These are phyloP conservation scores for Xylaria arbuscula DNA, from an alignment of 2,329 filamentous ascomycete genomes.

Conservation along the genomic window DNA sequence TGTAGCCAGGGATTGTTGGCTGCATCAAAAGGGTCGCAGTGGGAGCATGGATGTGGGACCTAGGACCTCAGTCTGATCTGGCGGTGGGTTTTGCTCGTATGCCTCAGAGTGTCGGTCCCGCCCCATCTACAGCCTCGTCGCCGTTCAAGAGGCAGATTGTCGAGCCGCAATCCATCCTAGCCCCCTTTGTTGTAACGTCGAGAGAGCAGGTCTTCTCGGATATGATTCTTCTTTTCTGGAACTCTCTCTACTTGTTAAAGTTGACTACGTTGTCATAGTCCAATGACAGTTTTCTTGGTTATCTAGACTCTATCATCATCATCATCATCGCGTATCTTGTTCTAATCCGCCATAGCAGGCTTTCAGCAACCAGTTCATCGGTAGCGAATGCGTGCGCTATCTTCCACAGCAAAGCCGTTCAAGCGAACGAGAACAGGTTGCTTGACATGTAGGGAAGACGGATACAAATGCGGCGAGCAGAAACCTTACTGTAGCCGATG, in stretches of 20 bases:
- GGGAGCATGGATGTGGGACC: neutral
- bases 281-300: neutral
- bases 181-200: neutral
- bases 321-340: neutral
- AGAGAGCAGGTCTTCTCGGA: neutral
- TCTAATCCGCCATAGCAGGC: neutral
- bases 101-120: neutral
- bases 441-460: conserved; percentile 49
- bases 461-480: conserved; percentile 51
- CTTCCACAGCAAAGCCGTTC: conserved; percentile 35
- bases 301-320: neutral
- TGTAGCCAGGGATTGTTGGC: neutral
- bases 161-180: neutral
- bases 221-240: neutral
- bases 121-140: neutral
- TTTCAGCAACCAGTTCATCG: neutral
- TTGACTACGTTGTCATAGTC: neutral
- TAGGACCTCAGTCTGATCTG: neutral
- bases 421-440: conserved; percentile 48
- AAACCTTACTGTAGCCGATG: conserved; percentile 49
- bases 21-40: conserved; percentile 11
- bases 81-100: neutral
- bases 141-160: neutral
- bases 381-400: neutral
- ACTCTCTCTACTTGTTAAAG: neutral